These are phyloP conservation scores for Exophiala aquamarina DNA, from an alignment of 2,329 filamentous ascomycete genomes.

Conservation along the genomic window DNA sequence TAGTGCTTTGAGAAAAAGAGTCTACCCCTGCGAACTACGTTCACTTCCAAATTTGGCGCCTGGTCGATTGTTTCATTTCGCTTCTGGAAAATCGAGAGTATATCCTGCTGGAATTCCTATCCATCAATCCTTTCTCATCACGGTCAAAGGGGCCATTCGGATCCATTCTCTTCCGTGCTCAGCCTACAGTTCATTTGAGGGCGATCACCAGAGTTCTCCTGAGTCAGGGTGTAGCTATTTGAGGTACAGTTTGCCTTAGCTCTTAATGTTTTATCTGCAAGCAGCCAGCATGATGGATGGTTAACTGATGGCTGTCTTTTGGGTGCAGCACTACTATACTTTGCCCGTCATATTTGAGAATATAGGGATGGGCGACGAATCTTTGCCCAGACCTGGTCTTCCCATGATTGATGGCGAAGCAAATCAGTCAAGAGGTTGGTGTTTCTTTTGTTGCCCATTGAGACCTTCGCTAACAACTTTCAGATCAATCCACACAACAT, in stretches of 20 bases:
- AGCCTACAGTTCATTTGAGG: conserved; percentile 15
- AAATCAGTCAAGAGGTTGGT: conserved; percentile 51
- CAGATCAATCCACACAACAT: conserved; percentile 12
- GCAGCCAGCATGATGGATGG: conserved; percentile 17
- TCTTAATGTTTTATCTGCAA: conserved; percentile 5
- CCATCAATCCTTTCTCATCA: conserved; percentile 7
- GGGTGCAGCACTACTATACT: conserved; percentile 32
- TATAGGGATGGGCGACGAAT: conserved; percentile 30
- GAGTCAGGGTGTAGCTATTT: conserved; percentile 22
- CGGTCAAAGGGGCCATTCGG: conserved; percentile 19
- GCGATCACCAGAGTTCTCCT: conserved; percentile 9
- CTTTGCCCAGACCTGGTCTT: conserved; percentile 58
- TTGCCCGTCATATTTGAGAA: conserved; percentile 33
- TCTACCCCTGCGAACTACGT: conserved; percentile 16
- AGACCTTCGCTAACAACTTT: conserved; percentile 2
- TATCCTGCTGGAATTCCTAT: conserved; percentile 6
- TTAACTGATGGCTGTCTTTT: conserved; percentile 33
- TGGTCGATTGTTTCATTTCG: conserved; percentile 23
- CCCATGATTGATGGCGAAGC: conserved; percentile 70
- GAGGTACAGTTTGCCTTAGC: conserved; percentile 16
- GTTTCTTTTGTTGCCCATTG: neutral
- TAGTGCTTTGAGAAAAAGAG: conserved; percentile 19
- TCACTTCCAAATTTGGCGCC: conserved; percentile 25
- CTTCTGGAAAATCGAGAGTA: conserved; percentile 12
- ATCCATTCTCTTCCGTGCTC: conserved; percentile 20